Conservation (phyloP, 1,284 basidiomycete species). For the Malassezia arunalokei region DNA sequence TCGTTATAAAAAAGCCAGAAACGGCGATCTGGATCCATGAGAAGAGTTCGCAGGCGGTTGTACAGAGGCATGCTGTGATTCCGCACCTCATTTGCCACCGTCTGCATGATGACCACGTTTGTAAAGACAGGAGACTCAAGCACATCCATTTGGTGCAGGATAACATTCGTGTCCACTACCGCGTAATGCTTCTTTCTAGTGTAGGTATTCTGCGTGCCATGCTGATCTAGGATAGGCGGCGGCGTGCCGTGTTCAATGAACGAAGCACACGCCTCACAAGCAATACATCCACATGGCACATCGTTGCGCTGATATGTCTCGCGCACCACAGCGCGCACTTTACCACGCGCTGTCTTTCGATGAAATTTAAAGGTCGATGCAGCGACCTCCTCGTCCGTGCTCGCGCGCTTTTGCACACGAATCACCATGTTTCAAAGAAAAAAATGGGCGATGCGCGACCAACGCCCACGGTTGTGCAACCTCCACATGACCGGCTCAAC, state of each 20-base stretch:
- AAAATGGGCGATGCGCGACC: not conserved
- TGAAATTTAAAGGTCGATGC: conserved; percentile 34
- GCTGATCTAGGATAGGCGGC: conserved; percentile 45
- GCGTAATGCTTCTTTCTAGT: conserved; percentile 56
- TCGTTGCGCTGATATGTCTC: conserved; percentile 90
- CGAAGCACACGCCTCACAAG: conserved; percentile 53
- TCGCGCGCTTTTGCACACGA: conserved; percentile 39
- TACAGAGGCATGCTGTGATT: conserved; percentile 86
- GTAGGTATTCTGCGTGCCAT: conserved; percentile 23
- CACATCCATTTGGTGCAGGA: conserved; percentile 60
- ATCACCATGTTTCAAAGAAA: conserved; percentile 21
- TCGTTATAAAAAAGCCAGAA: conserved; percentile 41
- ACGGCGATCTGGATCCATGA: conserved; percentile 39
- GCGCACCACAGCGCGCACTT: conserved; percentile 87
- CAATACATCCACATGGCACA: conserved; percentile 72
- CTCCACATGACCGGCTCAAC: not conserved
- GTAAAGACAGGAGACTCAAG: conserved; percentile 36
- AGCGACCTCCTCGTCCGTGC: conserved; percentile 22
- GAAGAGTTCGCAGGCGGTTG: conserved; percentile 51
- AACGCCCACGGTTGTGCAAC: not conserved
- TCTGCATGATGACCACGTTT: conserved; percentile 67
- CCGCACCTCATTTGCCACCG: conserved; percentile 86
- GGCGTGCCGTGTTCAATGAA: conserved; percentile 46
- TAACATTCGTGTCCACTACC: conserved; percentile 89
- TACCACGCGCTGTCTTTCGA: conserved; percentile 76